Evolutionary conservation across 202 grass and related monocot genomes (phyloP).

Genomic region (Alloteropsis angusta): DNA sequence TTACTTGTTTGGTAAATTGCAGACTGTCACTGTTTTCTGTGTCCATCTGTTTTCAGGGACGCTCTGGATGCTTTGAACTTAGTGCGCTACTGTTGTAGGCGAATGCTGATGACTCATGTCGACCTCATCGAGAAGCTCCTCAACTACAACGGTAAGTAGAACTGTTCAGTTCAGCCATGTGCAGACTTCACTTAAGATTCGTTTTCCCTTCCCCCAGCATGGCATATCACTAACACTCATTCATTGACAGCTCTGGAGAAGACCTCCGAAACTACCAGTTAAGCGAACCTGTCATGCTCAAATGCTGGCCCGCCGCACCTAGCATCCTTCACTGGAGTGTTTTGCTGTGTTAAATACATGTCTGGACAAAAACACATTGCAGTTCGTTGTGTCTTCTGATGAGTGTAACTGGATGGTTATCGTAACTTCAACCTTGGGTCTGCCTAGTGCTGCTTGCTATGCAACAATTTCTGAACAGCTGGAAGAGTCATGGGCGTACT

Average conservation of each 20-base stretch:
- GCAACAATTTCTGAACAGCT: background rate
- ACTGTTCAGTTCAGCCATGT: background rate
- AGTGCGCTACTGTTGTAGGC: constrained; percentile 60
- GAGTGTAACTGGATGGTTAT: background rate
- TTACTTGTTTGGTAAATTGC: background rate
- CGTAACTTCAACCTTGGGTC: background rate
- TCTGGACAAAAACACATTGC: background rate
- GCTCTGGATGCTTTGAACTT: constrained; percentile 51
- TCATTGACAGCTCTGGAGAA: constrained; percentile 53
- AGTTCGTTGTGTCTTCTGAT: background rate
- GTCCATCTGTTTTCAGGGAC: constrained; percentile 28
- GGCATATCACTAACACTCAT: constrained; percentile 7
- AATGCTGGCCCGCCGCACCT: background rate
- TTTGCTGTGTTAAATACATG: background rate
- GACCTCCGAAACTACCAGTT: constrained; percentile 21
- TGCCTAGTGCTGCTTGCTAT: background rate
- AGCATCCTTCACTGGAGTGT: background rate
- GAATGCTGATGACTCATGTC: constrained; percentile 88
- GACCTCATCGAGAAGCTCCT: constrained; percentile 78
- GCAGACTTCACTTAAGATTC: background rate
- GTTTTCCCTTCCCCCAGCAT: background rate
- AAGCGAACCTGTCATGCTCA: background rate
- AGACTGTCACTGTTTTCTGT: background rate
- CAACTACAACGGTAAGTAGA: constrained; percentile 61
- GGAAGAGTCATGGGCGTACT: background rate